Evolutionary conservation across 768 basidiomycete species (phyloP), one percentile per base, ranked within the genome.

Genomic region (Fomitopsis pulvina): DNA sequence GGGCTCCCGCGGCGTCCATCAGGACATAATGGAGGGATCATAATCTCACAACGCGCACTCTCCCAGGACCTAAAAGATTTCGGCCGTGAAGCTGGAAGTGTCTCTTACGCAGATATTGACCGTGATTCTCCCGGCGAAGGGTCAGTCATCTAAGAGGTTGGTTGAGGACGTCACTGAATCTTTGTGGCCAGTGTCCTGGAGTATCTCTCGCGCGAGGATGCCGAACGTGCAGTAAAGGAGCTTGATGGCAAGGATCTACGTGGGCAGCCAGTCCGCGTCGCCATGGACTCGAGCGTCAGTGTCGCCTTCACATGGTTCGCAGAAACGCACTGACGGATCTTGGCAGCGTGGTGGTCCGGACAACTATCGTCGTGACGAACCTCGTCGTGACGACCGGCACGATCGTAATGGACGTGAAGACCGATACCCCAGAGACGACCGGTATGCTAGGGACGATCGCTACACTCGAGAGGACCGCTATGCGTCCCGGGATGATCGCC

Each of bases 61-160:
- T 61, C 66, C 61, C 76, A 98, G 95, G 95, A 98, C 66, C 73
- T 98, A 66, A 98, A 98, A 70, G 95, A 98, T 64, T 97, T 94
- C 54, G 95, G 93, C 58, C 90, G 95, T 53, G 85, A 92, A 62
- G 90, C 89, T 44, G 93, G 92, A 38, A 88, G 83, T 63, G 92
- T 97, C 51, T 90, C 88, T 18, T 97, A 88, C 60, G 92, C 95
- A 37, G 95, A 98, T 63, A 86, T 98, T 53, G 94, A 98, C 64
- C 85, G 92, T 32, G 85, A 93, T 62, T 66, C 67, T 54, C 81
- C 88, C 22, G 87, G 87, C 27, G 83, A 91, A 74, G 95, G 95
- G 94, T 96, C 54, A 54, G 85, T 67, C 18, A 28, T 18, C 5
- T 5, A 21, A 20, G 14, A 28, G 45, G 37, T 27, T 55, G 20